Conservation (phyloP, 495 filamentous ascomycete species). For the Hypoxylon perforatum region DNA sequence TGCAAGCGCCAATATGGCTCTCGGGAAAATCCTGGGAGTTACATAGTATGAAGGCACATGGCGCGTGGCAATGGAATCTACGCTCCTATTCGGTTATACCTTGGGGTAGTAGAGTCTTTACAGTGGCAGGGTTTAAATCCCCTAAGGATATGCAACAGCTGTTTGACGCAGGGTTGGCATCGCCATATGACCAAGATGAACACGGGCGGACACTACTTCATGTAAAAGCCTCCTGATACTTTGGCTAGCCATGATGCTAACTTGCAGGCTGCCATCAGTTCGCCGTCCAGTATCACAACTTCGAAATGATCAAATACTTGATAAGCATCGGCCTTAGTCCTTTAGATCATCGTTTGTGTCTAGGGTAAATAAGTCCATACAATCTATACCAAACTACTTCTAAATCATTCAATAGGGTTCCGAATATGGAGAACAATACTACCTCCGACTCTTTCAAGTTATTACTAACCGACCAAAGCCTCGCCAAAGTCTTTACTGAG, state of each 20-base stretch:
- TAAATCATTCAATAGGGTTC: too few species aligned
- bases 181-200: constrained; percentile 9
- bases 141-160: constrained; percentile 19
- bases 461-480: not conserved
- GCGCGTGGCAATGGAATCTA: constrained; percentile 27
- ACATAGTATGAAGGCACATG: constrained; percentile 24
- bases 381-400: too few species aligned
- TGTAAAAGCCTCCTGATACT: constrained; percentile 11
- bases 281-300: not conserved
- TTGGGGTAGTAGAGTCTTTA: not conserved
- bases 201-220: constrained; percentile 11
- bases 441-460: not conserved
- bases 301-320: constrained; percentile 10
- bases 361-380: not conserved
- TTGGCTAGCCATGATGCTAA: not conserved
- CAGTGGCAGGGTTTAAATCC: not conserved
- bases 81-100: constrained; percentile 18
- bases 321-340: not conserved
- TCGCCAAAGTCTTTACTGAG: not conserved
- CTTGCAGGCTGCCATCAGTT: not conserved
- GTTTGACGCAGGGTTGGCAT: constrained; percentile 24
- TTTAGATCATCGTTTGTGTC: not conserved
- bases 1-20: constrained; percentile 17
- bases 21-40: constrained; percentile 27
- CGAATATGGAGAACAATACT: not conserved